These are phyloP conservation scores for Stachybotrys elegans DNA, from an alignment of 2,329 filamentous ascomycete genomes.

Conservation along the genomic window DNA sequence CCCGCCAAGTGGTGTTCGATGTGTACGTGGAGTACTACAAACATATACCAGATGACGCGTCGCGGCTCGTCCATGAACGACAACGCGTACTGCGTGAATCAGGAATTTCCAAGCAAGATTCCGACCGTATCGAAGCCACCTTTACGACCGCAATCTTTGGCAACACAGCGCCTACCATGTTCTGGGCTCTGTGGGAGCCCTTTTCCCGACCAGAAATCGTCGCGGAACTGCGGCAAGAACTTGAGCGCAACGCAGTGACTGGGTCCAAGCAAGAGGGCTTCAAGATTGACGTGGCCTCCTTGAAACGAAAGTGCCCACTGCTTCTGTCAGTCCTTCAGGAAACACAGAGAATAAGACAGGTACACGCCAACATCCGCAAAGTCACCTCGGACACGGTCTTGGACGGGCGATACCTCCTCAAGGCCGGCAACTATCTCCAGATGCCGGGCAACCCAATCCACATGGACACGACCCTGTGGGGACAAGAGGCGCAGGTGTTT, in stretches of 20 bases:
- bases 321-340: slow-evolving; percentile 31
- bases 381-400: slow-evolving; percentile 28
- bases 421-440: slow-evolving; percentile 25
- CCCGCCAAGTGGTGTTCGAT: slow-evolving; percentile 11
- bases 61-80: slow-evolving; percentile 7
- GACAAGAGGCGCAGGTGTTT: slow-evolving; percentile 20
- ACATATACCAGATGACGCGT: slow-evolving; percentile 5
- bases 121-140: slow-evolving; percentile 4
- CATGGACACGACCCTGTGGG: slow-evolving; percentile 26
- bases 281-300: slow-evolving; percentile 23
- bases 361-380: slow-evolving; percentile 20
- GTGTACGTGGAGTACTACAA: slow-evolving; percentile 11
- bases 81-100: slow-evolving; percentile 5
- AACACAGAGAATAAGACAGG: slow-evolving; percentile 22
- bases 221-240: slow-evolving; percentile 32
- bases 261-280: slow-evolving; percentile 4
- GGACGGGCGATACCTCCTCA: slow-evolving; percentile 27
- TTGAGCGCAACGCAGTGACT: slow-evolving; percentile 14
- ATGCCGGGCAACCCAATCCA: slow-evolving; percentile 27
- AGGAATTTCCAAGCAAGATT: slow-evolving; percentile 3
- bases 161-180: slow-evolving; percentile 37
- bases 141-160: slow-evolving; percentile 27
- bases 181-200: slow-evolving; percentile 40
- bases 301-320: slow-evolving; percentile 27
- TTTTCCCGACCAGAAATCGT: slow-evolving; percentile 33